These are phyloP conservation scores for Santalum album DNA, from an alignment of 164 flowering plant species.

Conservation along the genomic window DNA sequence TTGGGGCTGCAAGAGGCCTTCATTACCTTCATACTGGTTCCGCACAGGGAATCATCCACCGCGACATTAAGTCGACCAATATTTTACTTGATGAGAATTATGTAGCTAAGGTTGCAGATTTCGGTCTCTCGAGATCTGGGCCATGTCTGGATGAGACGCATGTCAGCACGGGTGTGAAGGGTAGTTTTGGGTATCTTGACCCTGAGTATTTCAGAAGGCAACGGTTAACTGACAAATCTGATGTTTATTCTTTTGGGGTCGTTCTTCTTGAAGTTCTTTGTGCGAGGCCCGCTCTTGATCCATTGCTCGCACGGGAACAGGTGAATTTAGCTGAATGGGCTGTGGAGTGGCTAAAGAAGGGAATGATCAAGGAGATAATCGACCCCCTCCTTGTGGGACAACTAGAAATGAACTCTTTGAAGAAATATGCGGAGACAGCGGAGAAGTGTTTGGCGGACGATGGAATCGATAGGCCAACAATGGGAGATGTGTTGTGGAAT, in stretches of 20 bases:
- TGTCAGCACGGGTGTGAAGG: slow-evolving; percentile 69
- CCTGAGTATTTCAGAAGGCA: slow-evolving; percentile 65
- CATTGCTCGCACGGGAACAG: slow-evolving; percentile 49
- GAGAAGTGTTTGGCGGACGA: slow-evolving; percentile 75
- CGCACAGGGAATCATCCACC: slow-evolving; percentile 61
- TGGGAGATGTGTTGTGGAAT: slow-evolving; percentile 85
- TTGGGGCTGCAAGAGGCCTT: slow-evolving; percentile 61
- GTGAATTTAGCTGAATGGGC: slow-evolving; percentile 81
- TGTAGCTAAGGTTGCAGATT: slow-evolving; percentile 63
- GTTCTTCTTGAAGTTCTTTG: slow-evolving; percentile 62
- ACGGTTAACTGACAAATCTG: slow-evolving; percentile 64
- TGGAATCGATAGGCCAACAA: slow-evolving; percentile 67
- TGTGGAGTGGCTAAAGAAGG: slow-evolving; percentile 45
- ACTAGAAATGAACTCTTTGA: slow-evolving; percentile 41
- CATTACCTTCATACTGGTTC: slow-evolving; percentile 69
- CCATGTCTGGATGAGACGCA: slow-evolving; percentile 59
- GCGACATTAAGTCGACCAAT: slow-evolving; percentile 66
- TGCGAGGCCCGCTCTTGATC: slow-evolving; percentile 68
- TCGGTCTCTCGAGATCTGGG: slow-evolving; percentile 66
- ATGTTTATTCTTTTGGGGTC: slow-evolving; percentile 63
- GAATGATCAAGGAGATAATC: slow-evolving; percentile 40
- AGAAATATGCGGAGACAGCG: slow-evolving; percentile 57
- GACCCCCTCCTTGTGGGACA: slow-evolving; percentile 46
- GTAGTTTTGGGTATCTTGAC: slow-evolving; percentile 65
- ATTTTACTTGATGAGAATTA: slow-evolving; percentile 48